Evolutionary conservation across 2,329 filamentous ascomycete genomes (phyloP).

Genomic region (Pseudocercospora eumusae): DNA sequence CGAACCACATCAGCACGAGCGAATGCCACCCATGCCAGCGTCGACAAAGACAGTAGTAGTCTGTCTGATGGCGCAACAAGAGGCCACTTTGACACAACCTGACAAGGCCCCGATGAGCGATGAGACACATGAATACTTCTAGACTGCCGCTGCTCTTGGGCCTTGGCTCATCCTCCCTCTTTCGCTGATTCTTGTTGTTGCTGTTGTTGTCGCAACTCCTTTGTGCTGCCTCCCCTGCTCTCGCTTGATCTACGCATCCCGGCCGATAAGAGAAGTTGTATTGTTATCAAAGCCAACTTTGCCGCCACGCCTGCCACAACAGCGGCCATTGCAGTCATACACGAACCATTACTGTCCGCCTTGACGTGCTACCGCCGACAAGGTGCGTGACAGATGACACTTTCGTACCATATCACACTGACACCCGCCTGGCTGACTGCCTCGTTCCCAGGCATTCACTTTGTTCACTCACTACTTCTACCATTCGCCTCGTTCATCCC

Average conservation of each 20-base stretch:
- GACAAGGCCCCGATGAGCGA: constrained; percentile 1
- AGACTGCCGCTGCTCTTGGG: neutral
- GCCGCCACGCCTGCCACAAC: neutral
- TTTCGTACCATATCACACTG: neutral
- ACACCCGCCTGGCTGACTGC: constrained; percentile 8
- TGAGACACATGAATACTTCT: neutral
- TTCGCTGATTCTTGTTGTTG: neutral
- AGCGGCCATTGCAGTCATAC: constrained; percentile 11
- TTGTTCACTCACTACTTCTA: neutral
- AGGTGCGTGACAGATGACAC: constrained; percentile 4
- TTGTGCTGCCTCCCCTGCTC: neutral
- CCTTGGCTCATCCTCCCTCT: too few species aligned
- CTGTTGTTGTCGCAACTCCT: neutral
- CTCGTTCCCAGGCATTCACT: neutral
- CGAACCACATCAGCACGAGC: constrained; percentile 10
- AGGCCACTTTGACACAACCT: neutral
- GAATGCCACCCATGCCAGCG: constrained; percentile 1
- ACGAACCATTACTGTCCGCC: neutral
- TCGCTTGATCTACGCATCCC: constrained; percentile 2
- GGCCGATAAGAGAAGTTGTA: constrained; percentile 1
- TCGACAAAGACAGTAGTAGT: constrained; percentile 2
- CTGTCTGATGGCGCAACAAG: constrained; percentile 1
- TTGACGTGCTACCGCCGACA: neutral
- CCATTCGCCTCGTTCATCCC: neutral
- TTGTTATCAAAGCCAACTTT: constrained; percentile 64